Conservation (phyloP, 805 yeast genomes). For the Lachancea waltii region DNA sequence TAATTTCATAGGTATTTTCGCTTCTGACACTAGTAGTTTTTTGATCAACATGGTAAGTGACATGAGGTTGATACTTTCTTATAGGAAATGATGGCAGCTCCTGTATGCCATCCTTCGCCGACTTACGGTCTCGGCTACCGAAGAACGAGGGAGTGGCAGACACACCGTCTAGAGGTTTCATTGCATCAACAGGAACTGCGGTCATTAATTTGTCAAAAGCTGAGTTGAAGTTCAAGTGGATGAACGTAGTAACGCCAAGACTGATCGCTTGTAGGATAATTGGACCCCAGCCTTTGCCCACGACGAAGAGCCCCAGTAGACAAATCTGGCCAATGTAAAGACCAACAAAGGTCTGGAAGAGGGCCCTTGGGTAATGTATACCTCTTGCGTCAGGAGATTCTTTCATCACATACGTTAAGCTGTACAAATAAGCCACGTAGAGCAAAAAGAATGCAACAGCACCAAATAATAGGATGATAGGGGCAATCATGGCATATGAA, state of each 20-base stretch:
- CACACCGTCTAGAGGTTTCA: slow-evolving; percentile 71
- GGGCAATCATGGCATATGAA: slow-evolving; percentile 70
- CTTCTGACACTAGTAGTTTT: slow-evolving; percentile 13
- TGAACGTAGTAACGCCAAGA: slow-evolving; percentile 57
- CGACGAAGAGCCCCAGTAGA: slow-evolving; percentile 77
- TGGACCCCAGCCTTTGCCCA: slow-evolving; percentile 95
- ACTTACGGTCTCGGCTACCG: slow-evolving; percentile 10
- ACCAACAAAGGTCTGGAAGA: slow-evolving; percentile 84
- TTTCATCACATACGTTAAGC: slow-evolving; percentile 59
- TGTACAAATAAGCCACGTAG: slow-evolving; percentile 75
- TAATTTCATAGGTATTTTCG: slow-evolving; percentile 23
- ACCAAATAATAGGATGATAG: slow-evolving; percentile 72
- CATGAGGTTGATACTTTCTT: slow-evolving; percentile 22
- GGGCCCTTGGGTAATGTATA: slow-evolving; percentile 76
- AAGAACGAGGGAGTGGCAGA: slow-evolving; percentile 51
- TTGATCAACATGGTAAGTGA: slow-evolving; percentile 9
- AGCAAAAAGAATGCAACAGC: slow-evolving; percentile 61
- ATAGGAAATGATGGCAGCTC: slow-evolving; percentile 29
- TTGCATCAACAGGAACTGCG: slow-evolving; percentile 61
- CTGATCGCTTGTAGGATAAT: slow-evolving; percentile 67
- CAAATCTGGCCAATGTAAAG: slow-evolving; percentile 83
- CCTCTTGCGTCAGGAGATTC: slow-evolving; percentile 77
- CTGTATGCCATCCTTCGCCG: slow-evolving; percentile 17
- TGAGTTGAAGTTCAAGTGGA: slow-evolving; percentile 54
- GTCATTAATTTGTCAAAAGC: slow-evolving; percentile 61